Evolutionary conservation across 441 rosid species (phyloP).

Genomic region (Manihot esculenta): DNA sequence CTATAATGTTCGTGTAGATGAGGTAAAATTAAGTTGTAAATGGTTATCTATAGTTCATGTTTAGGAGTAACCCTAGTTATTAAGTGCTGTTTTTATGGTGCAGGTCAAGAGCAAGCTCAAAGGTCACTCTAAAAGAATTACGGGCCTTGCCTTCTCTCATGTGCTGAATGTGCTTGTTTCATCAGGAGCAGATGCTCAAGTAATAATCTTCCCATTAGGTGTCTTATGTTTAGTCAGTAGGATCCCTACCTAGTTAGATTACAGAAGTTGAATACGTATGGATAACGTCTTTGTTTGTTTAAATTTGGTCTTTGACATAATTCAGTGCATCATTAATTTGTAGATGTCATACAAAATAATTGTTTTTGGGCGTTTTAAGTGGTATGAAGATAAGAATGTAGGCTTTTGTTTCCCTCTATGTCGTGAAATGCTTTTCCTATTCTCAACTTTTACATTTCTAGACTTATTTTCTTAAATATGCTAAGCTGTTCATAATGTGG

Average conservation of each 20-base stretch:
- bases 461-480: not conserved
- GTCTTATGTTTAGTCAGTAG: not conserved
- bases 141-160: constrained; percentile 93
- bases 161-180: constrained; percentile 78
- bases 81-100: constrained; percentile 2
- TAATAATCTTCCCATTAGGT: constrained; percentile 21
- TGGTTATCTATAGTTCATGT: not conserved
- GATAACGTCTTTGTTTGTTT: not conserved
- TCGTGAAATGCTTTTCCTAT: not conserved
- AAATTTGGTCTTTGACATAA: not conserved
- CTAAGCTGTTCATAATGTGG: not conserved
- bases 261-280: not conserved
- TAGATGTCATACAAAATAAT: not conserved
- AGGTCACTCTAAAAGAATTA: constrained; percentile 91
- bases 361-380: not conserved
- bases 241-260: too few species aligned
- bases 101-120: constrained; percentile 96
- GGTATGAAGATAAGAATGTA: not conserved
- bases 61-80: not conserved
- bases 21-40: constrained; percentile 37
- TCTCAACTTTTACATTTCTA: not conserved
- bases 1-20: constrained; percentile 66
- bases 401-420: not conserved
- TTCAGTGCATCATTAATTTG: constrained; percentile 1
- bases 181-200: constrained; percentile 98